A percentile compares a stretch with the other conserved stretches of the same genome.
These are phyloP conservation scores for Trypanosoma rangeli DNA, from an alignment of 208 protist species.

Conservation along the genomic window DNA sequence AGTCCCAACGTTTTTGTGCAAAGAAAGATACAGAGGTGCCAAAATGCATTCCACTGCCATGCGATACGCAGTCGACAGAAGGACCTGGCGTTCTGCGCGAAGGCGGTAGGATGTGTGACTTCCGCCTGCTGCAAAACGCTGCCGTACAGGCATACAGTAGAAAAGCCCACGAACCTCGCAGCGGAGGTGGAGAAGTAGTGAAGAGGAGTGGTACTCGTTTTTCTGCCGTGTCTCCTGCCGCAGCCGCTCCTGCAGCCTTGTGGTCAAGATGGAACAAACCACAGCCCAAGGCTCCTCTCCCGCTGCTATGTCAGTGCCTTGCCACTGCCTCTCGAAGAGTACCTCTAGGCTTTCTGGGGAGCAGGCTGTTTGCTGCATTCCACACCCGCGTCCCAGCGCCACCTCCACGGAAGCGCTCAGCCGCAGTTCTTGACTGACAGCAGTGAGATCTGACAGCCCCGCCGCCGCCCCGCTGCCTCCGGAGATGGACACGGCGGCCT, in stretches of 20 bases:
- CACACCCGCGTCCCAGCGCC: neutral
- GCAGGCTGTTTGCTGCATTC: neutral
- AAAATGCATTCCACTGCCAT: constrained; percentile 25
- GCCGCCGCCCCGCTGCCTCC: neutral
- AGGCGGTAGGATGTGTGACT: neutral
- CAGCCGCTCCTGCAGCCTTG: neutral
- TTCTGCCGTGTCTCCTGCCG: neutral
- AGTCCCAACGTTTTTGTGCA: neutral
- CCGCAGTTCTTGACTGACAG: constrained; percentile 9
- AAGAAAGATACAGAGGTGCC: constrained; percentile 20
- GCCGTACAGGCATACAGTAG: constrained; percentile 44
- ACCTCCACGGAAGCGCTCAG: constrained; percentile 3
- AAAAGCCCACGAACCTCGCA: constrained; percentile 46
- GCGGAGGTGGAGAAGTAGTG: constrained; percentile 5
- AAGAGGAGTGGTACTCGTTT: neutral
- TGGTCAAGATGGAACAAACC: neutral
- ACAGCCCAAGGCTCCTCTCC: neutral
- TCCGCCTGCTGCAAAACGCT: neutral
- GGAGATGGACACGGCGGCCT: neutral
- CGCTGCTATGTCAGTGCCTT: neutral
- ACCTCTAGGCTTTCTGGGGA: neutral
- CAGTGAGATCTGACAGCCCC: constrained; percentile 17
- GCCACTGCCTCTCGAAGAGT: neutral
- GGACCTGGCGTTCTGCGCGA: constrained; percentile 6
- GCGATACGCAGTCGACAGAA: constrained; percentile 9